Evolutionary conservation across 2,329 filamentous ascomycete genomes (phyloP), one percentile per base, ranked within the genome.

Genomic region (Stagonosporopsis rhizophila): DNA sequence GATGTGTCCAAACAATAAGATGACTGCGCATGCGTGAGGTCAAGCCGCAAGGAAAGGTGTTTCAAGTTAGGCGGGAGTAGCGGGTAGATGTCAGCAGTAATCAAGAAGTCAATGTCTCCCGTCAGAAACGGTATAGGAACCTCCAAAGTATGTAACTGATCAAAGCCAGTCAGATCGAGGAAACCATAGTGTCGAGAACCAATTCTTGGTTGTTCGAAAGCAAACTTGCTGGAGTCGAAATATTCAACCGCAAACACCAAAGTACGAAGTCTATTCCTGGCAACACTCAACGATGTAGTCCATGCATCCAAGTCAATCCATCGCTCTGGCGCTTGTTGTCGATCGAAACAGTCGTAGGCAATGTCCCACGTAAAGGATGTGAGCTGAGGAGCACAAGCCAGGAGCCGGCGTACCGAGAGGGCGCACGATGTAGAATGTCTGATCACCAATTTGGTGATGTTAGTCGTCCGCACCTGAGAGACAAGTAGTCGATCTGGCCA

Each of bases 21-120:
- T 7, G 60, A 54, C 30, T 72, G 69, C 2, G 68, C 66, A 20
- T 59, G 58, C 6, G 69, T 68, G 34, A 72, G 60, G 32, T 72
- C 70, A 14, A 61, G 48, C 8, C 68, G 61, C 6, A 72, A 61
- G 3, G 56, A 64, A 1, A 72, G 52, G 27, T 71, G 67, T 4
- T 57, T 62, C 3, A 72, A 50, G n/a, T 61, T 61, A 9, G 60
- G 65, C 4, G 69, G 70, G 11, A 71, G 58, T 1, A 60, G 44
- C 8, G 62, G 61, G 27, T 65, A 66, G 1, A 70, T 58, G 2
- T 64, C 59, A 15, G 56, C 56, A 14, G 51, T 61, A 23, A 72
- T 68, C 17, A 52, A 64, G 23, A 71, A 69, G 0, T 61, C 50
- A 9, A 48, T 35, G 20, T 72, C 66, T 27, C 67, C 68, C 3